These are phyloP conservation scores for Trichoderma virens DNA, from an alignment of 495 filamentous ascomycete species.

Conservation along the genomic window DNA sequence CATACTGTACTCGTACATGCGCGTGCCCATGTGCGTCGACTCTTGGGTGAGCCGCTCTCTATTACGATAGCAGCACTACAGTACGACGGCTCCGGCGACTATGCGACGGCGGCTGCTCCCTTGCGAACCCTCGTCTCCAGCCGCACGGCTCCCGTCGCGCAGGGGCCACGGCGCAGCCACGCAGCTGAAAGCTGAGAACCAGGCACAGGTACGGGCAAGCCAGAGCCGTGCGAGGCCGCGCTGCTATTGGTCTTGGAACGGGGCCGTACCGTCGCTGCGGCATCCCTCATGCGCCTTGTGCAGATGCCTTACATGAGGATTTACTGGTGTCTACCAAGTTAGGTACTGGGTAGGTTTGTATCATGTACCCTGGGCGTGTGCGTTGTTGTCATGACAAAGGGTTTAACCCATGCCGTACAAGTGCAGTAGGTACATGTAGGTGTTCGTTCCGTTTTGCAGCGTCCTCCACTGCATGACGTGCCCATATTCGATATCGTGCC, in stretches of 20 bases:
- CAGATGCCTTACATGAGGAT: not conserved
- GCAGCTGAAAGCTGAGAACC: not conserved
- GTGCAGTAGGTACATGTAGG: too few relatives aligned
- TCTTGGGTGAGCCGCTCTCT: not conserved
- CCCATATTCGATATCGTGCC: too few relatives aligned
- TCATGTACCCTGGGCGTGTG: not conserved
- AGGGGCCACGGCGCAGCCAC: not conserved
- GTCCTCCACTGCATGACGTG: not conserved
- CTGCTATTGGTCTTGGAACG: not conserved
- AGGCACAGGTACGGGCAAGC: not conserved
- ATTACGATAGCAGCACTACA: too few relatives aligned
- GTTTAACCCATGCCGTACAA: too few relatives aligned
- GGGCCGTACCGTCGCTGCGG: not conserved
- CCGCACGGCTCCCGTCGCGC: not conserved
- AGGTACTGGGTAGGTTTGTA: too few relatives aligned
- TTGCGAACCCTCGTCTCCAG: not conserved
- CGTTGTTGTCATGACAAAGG: not conserved
- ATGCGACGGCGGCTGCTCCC: slow-evolving; percentile 2
- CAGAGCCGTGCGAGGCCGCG: not conserved
- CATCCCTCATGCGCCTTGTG: not conserved
- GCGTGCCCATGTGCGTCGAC: not conserved
- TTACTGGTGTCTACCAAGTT: not conserved
- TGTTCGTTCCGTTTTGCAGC: not conserved
- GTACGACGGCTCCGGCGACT: not conserved
- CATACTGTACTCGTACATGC: too few relatives aligned